Evolutionary conservation across 1,284 basidiomycete species (phyloP), one percentile per base, ranked within the genome.

Genomic region (Trametes polyzona): DNA sequence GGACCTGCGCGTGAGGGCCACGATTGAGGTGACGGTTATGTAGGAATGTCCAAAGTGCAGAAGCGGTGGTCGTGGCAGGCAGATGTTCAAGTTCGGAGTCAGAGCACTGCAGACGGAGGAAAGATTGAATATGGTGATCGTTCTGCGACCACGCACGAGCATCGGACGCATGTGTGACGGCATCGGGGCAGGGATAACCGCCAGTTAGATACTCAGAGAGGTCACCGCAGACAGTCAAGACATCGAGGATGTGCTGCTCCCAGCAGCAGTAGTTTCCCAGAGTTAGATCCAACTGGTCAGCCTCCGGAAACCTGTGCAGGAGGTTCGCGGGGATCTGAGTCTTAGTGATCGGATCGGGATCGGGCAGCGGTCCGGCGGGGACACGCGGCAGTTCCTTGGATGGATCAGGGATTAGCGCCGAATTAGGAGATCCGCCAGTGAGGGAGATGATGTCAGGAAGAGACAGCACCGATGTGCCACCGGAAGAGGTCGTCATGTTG

Each of bases 1-100:
- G 27, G 19, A 59, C 35, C 36, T 62, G 63, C 6, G 55, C 47
- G 35, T 60, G 55, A 6, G 63, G 39, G 14, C 58, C 61, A 7
- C 51, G 46, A 14, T 59, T 48, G 16, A 51, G 42, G 30, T 65
- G 61, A 3, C 56, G 42, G 1, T 23, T 17, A 14, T 40, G 17
- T 1, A 64, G 47, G 9, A 47, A 47, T 1, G n/a, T 24, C 61
- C 55, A 58, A 4, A 52, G 29, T 0, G 32, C 26, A 23, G 41
- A 21, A 7, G 56, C 35, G 39, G 14, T 10, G 19, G 3, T 10
- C 3, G 17, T 10, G 40, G 8, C 21, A 6, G 10, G 12, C 14
- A 52, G 29, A 8, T 43, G 32, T 17, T 52, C 50, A 24, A 23
- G 40, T 19, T 60, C 55, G n/a, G 49, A 26, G 11, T 27, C 39